A percentile compares a stretch with the other conserved stretches of the same genome.
These are phyloP conservation scores for Fusarium sp. DNA, from an alignment of 2,329 filamentous ascomycete species.

Conservation along the genomic window DNA sequence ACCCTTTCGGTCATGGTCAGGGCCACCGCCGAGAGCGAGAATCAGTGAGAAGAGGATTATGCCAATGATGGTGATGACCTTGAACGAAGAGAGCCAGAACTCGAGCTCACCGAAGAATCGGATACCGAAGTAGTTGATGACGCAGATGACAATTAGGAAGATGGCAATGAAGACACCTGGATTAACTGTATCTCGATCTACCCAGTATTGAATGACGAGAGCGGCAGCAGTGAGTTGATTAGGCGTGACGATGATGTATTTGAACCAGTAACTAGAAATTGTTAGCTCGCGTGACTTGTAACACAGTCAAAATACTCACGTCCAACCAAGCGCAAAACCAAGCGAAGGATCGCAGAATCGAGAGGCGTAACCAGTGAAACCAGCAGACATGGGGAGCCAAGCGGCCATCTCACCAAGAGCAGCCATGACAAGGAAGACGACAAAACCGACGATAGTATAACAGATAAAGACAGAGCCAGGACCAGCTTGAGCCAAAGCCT, in stretches of 20 bases:
- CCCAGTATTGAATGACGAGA: slow-evolving; percentile 83
- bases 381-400: slow-evolving; percentile 81
- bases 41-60: slow-evolving; percentile 74
- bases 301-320: slow-evolving; percentile 56
- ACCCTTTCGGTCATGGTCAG: slow-evolving; percentile 69
- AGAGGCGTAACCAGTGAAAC: slow-evolving; percentile 84
- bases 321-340: slow-evolving; percentile 82
- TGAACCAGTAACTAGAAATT: slow-evolving; percentile 66
- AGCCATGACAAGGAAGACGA: slow-evolving; percentile 86
- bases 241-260: slow-evolving; percentile 88
- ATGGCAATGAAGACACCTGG: slow-evolving; percentile 83
- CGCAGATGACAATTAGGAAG: slow-evolving; percentile 70
- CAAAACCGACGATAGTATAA: slow-evolving; percentile 74
- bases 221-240: slow-evolving; percentile 87
- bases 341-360: slow-evolving; percentile 84
- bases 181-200: slow-evolving; percentile 72
- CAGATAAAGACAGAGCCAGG: slow-evolving; percentile 78
- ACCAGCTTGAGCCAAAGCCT: slow-evolving; percentile 63
- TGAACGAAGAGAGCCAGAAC: slow-evolving; percentile 73
- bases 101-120: slow-evolving; percentile 74
- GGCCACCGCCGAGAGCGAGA: slow-evolving; percentile 73
- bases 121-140: slow-evolving; percentile 77
- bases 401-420: slow-evolving; percentile 86
- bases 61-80: slow-evolving; percentile 73
- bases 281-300: slow-evolving; percentile 15